Percentiles rank a stretch among this genome's conserved stretches.
Evolutionary conservation across 345 rosid species (phyloP).

Genomic region (Euclidium syriacum): DNA sequence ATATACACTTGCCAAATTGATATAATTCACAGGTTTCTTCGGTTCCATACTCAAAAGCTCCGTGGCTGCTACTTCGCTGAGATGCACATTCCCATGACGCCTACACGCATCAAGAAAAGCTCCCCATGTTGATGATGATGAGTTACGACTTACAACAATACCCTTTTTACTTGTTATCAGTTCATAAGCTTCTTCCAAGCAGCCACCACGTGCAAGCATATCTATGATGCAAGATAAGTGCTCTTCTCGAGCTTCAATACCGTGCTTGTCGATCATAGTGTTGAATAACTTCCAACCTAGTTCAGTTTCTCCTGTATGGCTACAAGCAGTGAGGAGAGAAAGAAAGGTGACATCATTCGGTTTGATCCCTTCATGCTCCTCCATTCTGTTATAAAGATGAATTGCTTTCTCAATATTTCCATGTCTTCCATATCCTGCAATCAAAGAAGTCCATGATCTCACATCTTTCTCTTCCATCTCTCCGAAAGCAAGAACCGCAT

Average conservation of each 20-base stretch:
- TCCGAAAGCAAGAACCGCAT: conserved; percentile 45
- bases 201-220: conserved; percentile 61
- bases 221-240: conserved; percentile 68
- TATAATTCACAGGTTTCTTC: conserved; percentile 45
- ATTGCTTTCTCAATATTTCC: conserved; percentile 52
- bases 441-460: conserved; percentile 68
- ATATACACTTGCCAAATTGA: conserved; percentile 55
- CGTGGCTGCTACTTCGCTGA: conserved; percentile 47
- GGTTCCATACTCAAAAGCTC: conserved; percentile 50
- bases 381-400: conserved; percentile 52
- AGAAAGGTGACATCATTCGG: conserved; percentile 66
- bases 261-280: conserved; percentile 46
- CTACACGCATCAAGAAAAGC: conserved; percentile 59
- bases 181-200: conserved; percentile 48
- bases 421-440: conserved; percentile 64
- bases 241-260: conserved; percentile 45
- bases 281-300: conserved; percentile 57
- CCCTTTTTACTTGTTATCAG: conserved; percentile 37
- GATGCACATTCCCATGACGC: conserved; percentile 36
- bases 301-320: conserved; percentile 50
- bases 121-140: conserved; percentile 69
- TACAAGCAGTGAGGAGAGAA: conserved; percentile 62
- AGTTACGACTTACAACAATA: conserved; percentile 31
- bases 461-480: conserved; percentile 57
- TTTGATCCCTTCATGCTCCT: conserved; percentile 42